Evolutionary conservation across 1,284 basidiomycete genomes (phyloP).

Genomic region (Rugosomyces carneus): DNA sequence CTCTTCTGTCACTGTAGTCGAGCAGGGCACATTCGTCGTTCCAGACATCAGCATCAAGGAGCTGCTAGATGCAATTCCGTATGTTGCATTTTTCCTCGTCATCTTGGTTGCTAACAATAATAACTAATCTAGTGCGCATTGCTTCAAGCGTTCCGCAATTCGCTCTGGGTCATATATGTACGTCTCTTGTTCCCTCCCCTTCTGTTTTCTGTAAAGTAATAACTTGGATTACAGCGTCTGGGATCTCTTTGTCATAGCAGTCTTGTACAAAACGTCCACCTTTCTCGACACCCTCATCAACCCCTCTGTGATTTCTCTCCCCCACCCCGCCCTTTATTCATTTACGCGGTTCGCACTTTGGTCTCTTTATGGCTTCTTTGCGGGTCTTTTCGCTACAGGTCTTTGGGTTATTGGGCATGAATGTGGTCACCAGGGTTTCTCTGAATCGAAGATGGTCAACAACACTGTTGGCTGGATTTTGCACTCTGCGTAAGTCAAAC

Average conservation of each 20-base stretch:
- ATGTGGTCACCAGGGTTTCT: constrained; percentile 96
- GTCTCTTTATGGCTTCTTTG: constrained; percentile 76
- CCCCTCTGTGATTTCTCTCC: constrained; percentile 50
- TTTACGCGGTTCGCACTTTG: constrained; percentile 68
- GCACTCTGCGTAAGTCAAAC: constrained; percentile 71
- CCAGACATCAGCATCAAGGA: constrained; percentile 85
- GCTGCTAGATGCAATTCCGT: constrained; percentile 86
- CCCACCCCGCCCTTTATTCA: constrained; percentile 59
- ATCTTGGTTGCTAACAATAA: constrained; percentile 1
- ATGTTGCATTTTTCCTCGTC: constrained; percentile 25
- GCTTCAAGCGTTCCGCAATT: constrained; percentile 88
- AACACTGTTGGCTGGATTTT: constrained; percentile 92
- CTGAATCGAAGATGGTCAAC: constrained; percentile 92
- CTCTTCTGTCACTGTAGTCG: constrained; percentile 36
- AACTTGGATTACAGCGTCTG: constrained; percentile 44
- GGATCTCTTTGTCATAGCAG: constrained; percentile 70
- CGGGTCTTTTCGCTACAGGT: constrained; percentile 90
- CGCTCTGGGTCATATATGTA: constrained; percentile 83
- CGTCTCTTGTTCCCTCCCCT: constrained; percentile 19
- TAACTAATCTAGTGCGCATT: constrained; percentile 73
- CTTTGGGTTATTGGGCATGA: constrained; percentile 92
- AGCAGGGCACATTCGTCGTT: constrained; percentile 63
- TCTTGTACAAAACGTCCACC: constrained; percentile 64
- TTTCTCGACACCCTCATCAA: constrained; percentile 65
- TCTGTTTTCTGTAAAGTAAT: constrained; percentile 1